These are phyloP conservation scores for Oldenlandia corymbosa DNA, from an alignment of 257 asterid species.

Conservation along the genomic window DNA sequence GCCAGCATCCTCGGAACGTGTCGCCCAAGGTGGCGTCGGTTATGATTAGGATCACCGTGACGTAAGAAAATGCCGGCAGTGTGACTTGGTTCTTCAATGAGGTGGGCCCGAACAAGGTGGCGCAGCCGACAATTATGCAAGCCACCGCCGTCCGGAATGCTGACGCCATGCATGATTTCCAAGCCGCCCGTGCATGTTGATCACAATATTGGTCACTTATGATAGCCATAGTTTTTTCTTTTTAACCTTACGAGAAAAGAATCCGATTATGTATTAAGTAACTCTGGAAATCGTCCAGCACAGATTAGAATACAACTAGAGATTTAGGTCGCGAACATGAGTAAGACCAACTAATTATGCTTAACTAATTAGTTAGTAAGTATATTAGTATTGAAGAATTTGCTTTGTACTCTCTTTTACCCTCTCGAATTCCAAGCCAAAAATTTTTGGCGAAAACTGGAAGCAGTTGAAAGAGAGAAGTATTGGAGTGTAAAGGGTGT, in stretches of 20 bases:
- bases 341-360: too few relatives aligned
- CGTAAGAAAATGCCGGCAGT: conserved; percentile 72
- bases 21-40: conserved; percentile 75
- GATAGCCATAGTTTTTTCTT: not conserved
- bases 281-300: too few relatives aligned
- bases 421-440: too few relatives aligned
- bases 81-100: conserved; percentile 35
- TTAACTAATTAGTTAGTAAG: too few relatives aligned
- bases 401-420: too few relatives aligned
- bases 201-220: not conserved
- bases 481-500: conserved; percentile 2
- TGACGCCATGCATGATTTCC: conserved; percentile 39
- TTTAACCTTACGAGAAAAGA: not conserved
- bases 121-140: conserved; percentile 64
- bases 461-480: not conserved
- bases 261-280: too few relatives aligned
- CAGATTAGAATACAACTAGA: too few relatives aligned
- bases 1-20: conserved; percentile 61
- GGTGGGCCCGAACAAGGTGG: conserved; percentile 59
- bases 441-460: too few relatives aligned
- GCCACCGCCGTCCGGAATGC: conserved; percentile 81
- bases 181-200: conserved; percentile 2
- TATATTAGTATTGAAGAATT: too few relatives aligned
- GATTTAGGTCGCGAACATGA: too few relatives aligned
- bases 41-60: conserved; percentile 53